Evolutionary conservation across 2,329 filamentous ascomycete genomes (phyloP).

Genomic region (Pseudogymnoascus sp.): DNA sequence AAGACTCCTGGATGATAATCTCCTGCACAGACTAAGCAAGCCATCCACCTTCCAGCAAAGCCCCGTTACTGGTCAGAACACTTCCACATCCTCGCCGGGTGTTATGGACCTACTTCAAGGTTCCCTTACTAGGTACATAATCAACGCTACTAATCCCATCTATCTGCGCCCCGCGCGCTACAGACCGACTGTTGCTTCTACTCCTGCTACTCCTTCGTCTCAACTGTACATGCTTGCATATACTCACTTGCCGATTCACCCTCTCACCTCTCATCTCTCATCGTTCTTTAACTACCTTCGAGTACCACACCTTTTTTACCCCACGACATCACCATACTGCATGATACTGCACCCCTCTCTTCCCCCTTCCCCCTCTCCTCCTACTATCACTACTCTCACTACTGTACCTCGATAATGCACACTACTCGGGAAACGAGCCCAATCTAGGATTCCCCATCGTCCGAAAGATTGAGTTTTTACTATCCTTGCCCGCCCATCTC

Average conservation of each 20-base stretch:
- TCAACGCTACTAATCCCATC: constrained; percentile 3
- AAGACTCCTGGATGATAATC: constrained; percentile 1
- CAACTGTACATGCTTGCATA: not conserved
- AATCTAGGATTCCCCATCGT: constrained; percentile 3
- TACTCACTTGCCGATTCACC: not conserved
- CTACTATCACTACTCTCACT: not conserved
- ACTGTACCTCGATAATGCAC: constrained; percentile 6
- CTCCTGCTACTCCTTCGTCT: not conserved
- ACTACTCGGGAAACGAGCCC: constrained; percentile 5
- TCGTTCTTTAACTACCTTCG: not conserved
- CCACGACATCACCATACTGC: constrained; percentile 2
- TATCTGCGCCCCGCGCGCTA: not conserved
- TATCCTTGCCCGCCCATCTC: not conserved
- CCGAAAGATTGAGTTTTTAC: constrained; percentile 6
- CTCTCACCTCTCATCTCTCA: not conserved
- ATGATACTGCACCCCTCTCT: constrained; percentile 1
- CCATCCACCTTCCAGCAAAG: not conserved
- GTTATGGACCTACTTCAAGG: constrained; percentile 4
- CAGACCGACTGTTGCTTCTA: not conserved
- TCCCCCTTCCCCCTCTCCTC: not conserved
- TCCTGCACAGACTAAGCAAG: not conserved
- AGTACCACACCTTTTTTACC: constrained; percentile 1
- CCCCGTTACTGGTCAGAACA: not conserved
- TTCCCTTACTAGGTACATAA: constrained; percentile 4
- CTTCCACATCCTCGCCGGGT: not conserved